phyloP scores from a whole-genome alignment of 2,329 filamentous ascomycete genomes.

The Colletotrichum orbiculare region DNA sequence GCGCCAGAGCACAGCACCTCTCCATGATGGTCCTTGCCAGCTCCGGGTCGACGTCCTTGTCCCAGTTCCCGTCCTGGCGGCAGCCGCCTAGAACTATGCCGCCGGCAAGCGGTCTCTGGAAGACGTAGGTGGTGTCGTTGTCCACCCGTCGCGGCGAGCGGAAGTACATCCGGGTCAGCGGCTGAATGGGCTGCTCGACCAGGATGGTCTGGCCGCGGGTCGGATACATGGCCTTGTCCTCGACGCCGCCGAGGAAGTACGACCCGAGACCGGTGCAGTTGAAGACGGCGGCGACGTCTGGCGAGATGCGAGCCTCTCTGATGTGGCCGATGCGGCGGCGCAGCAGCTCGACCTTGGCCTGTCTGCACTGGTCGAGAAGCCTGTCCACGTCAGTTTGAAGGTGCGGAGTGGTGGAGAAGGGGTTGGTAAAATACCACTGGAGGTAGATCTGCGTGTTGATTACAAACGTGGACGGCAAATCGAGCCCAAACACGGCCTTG shows the following conservation, averaged over 20 bases:
- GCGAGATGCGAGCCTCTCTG: constrained; percentile 68
- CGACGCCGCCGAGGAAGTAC: constrained; percentile 81
- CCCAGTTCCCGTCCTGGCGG: constrained; percentile 47
- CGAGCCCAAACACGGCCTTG: constrained; percentile 47
- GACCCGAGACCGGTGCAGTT: constrained; percentile 88
- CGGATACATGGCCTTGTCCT: constrained; percentile 78
- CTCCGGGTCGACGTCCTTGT: constrained; percentile 42
- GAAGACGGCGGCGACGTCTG: constrained; percentile 71
- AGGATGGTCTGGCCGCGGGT: constrained; percentile 75
- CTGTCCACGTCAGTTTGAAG: background rate
- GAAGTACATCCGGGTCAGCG: constrained; percentile 51
- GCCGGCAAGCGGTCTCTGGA: constrained; percentile 51
- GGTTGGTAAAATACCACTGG: constrained; percentile 63
- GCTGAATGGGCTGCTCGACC: constrained; percentile 50
- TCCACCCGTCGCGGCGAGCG: constrained; percentile 53
- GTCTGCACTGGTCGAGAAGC: constrained; percentile 81
- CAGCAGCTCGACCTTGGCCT: constrained; percentile 75
- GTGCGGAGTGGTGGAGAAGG: background rate
- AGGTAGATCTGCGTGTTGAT: constrained; percentile 87
- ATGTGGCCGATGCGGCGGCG: constrained; percentile 77
- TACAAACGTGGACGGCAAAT: constrained; percentile 49
- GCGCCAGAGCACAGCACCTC: constrained; percentile 47
- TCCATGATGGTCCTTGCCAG: constrained; percentile 47
- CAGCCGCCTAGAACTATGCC: constrained; percentile 49
- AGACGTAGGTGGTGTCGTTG: constrained; percentile 55